These are phyloP conservation scores for Hemisphaericaspora xylanilytica DNA, from an alignment of 1,139 yeast genomes.

Conservation along the genomic window DNA sequence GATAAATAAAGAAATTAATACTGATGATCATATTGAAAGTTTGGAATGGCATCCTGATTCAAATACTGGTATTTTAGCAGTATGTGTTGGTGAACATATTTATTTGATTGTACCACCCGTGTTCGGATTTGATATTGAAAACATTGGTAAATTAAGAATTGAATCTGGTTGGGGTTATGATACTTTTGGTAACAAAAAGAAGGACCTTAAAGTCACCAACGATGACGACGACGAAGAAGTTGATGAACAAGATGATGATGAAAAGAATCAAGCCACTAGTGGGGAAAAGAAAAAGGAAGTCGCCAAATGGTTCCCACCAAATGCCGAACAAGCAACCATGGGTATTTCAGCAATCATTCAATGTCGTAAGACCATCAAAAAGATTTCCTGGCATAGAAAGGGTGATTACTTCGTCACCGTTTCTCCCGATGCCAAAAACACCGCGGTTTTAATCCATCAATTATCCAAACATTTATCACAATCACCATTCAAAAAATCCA, in stretches of 20 bases:
- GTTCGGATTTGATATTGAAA: conserved; percentile 85
- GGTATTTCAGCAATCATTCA: conserved; percentile 76
- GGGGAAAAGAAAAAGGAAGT: conserved; percentile 56
- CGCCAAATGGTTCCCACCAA: conserved; percentile 86
- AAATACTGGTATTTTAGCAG: conserved; percentile 73
- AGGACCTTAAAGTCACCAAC: conserved; percentile 45
- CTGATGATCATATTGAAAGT: conserved; percentile 76
- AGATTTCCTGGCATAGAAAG: conserved; percentile 91
- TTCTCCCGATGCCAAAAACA: conserved; percentile 84
- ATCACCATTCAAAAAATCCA: conserved; percentile 90
- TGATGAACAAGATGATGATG: conserved; percentile 25
- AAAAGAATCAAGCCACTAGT: conserved; percentile 21
- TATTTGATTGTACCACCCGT: conserved; percentile 85
- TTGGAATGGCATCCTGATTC: conserved; percentile 90
- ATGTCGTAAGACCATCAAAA: conserved; percentile 71
- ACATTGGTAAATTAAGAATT: conserved; percentile 70
- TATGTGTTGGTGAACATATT: conserved; percentile 77
- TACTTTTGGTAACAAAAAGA: conserved; percentile 59
- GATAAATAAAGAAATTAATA: conserved; percentile 48
- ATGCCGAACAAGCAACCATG: conserved; percentile 53
- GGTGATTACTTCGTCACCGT: conserved; percentile 97
- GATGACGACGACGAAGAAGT: conserved; percentile 34
- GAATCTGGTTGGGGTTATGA: conserved; percentile 95
- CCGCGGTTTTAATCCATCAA: conserved; percentile 92
- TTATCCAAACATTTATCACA: conserved; percentile 94